Evolutionary conservation across 495 filamentous ascomycete genomes (phyloP), one percentile per base, ranked within the genome.

Genomic region (Daldinia childiae): DNA sequence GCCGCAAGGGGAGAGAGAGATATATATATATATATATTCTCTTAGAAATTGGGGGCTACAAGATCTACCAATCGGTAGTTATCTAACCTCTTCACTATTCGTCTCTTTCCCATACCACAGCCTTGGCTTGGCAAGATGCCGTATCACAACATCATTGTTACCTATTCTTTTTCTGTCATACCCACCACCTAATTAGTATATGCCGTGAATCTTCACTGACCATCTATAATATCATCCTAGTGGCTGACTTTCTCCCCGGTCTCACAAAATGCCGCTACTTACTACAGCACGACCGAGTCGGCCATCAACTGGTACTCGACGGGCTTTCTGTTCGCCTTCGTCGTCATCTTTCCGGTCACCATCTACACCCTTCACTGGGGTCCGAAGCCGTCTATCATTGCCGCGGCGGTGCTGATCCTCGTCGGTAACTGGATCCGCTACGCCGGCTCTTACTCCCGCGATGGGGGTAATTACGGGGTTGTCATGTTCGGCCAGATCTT

Each of bases 401-500:
- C 77, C 41, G 86, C 93, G 3, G 90, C 93, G 14, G 74, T 88
- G 4, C 86, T 99, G 17, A 82, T 93, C 15, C 84, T 98, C 2
- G 72, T 89, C 0, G 95, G 95, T 1, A 97, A 96, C 81, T 97
- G 95, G 93, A 89, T 99, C 72, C 91, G 95, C 65, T 97, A 95
- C 82, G 93, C 86, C 1, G 93, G 93, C 64, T 90, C 92, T 4
- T 85, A 85, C 71, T 78, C 79, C 15, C 72, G 76, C 29, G 81
- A 81, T 12, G 88, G 87, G 24, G 86, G 87, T 38, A 58, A 64
- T 9, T 97, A 92, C 72, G 89, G 90, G 9, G 85, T 92, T 21
- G 91, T 93, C 48, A 93, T 98, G 90, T 90, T 97, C 78, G 95
- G 95, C n/a, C 95, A 99, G 81, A 90, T 98, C 80, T 80, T 99